These are phyloP conservation scores for Aeschynomene evenia DNA, from an alignment of 306 rosid species.

Conservation along the genomic window DNA sequence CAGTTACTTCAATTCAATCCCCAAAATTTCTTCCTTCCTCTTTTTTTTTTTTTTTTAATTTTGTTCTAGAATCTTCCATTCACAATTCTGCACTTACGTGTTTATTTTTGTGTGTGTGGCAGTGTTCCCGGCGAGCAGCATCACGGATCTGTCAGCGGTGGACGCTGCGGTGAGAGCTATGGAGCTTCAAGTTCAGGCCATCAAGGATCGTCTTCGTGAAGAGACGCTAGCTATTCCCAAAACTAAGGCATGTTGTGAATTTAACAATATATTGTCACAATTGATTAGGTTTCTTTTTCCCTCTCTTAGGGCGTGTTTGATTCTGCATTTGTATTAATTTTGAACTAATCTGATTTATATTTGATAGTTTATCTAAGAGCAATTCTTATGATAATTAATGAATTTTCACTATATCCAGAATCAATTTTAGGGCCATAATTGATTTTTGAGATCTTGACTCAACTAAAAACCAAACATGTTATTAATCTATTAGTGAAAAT, in stretches of 20 bases:
- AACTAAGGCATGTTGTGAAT: slow-evolving; percentile 72
- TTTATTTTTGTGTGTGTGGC: not conserved
- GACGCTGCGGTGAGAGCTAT: slow-evolving; percentile 66
- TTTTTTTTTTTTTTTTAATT: not conserved
- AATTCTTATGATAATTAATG: too few relatives aligned
- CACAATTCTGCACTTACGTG: not conserved
- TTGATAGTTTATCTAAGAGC: too few relatives aligned
- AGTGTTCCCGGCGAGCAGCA: slow-evolving; percentile 83
- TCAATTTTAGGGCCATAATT: not conserved
- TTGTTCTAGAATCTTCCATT: not conserved
- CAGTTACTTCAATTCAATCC: slow-evolving; percentile 56
- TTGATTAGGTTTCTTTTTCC: too few relatives aligned
- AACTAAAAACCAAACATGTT: not conserved
- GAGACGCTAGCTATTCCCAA: slow-evolving; percentile 84
- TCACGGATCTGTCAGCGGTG: slow-evolving; percentile 70
- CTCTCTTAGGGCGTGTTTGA: too few relatives aligned
- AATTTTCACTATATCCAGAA: too few relatives aligned
- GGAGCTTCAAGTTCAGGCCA: slow-evolving; percentile 87
- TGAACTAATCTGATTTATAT: too few relatives aligned
- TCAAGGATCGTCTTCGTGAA: slow-evolving; percentile 77
- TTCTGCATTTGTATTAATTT: too few relatives aligned
- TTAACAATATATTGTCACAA: too few relatives aligned
- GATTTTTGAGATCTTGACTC: not conserved
- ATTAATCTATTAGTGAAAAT: not conserved
- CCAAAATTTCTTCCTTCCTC: not conserved